phyloP scores from a whole-genome alignment of 2,329 filamentous ascomycete genomes.

The Microcyclospora pomicola region DNA sequence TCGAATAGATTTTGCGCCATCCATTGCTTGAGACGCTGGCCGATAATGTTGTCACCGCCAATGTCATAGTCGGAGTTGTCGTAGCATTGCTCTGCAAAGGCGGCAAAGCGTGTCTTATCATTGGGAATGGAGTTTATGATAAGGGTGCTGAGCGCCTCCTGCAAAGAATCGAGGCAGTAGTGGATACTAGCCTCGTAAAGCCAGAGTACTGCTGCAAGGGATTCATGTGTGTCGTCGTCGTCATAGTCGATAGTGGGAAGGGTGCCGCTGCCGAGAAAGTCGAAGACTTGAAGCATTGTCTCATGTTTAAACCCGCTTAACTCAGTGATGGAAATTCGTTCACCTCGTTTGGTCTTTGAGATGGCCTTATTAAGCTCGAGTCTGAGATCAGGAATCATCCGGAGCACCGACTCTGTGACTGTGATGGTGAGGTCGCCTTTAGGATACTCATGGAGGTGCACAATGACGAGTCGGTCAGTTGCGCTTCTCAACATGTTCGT shows the following conservation, averaged over 20 bases:
- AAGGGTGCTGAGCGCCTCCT: not conserved
- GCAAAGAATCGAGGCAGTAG: not conserved
- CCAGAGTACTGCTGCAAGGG: not conserved
- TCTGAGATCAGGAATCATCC: not conserved
- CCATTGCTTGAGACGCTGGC: slow-evolving; percentile 2
- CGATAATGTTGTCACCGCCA: not conserved
- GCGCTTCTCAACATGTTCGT: too few species aligned
- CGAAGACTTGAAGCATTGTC: slow-evolving; percentile 1
- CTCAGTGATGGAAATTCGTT: slow-evolving; percentile 1
- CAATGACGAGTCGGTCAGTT: too few species aligned
- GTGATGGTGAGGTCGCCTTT: not conserved
- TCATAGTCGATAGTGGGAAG: not conserved
- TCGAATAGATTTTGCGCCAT: not conserved
- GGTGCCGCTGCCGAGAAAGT: not conserved
- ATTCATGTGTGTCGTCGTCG: not conserved
- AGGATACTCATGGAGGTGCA: too few species aligned
- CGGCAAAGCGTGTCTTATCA: not conserved
- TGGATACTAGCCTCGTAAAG: slow-evolving; percentile 1
- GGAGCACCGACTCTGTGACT: slow-evolving; percentile 1
- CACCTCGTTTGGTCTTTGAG: not conserved
- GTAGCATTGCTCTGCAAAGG: slow-evolving; percentile 1
- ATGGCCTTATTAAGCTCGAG: not conserved
- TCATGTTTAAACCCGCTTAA: not conserved
- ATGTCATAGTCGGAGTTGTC: not conserved
- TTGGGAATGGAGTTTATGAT: not conserved